Evolutionary conservation across 345 rosid genomes (phyloP).

Genomic region (Acer negundo): DNA sequence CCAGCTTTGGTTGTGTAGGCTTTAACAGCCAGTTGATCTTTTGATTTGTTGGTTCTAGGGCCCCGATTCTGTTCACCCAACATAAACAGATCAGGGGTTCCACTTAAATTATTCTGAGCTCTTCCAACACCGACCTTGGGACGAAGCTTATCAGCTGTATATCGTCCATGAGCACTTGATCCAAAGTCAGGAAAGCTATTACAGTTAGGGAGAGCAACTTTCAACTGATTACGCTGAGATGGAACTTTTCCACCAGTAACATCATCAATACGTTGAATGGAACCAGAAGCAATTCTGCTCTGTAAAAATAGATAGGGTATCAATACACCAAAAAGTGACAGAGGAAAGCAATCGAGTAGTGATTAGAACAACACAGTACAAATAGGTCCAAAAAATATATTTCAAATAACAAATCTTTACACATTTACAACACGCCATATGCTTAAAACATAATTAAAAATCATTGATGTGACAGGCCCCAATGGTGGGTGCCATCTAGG

Average conservation of each 20-base stretch:
- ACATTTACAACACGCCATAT: not conserved
- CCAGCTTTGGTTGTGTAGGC: slow-evolving; percentile 69
- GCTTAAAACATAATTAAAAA: not conserved
- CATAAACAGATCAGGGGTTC: slow-evolving; percentile 35
- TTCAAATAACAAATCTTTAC: not conserved
- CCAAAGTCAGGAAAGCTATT: slow-evolving; percentile 49
- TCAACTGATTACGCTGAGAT: slow-evolving; percentile 44
- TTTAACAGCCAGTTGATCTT: slow-evolving; percentile 61
- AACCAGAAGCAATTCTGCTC: slow-evolving; percentile 60
- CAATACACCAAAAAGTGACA: slow-evolving; percentile 11
- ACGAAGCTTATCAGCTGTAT: slow-evolving; percentile 44
- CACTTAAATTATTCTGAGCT: slow-evolving; percentile 35
- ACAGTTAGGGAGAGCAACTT: slow-evolving; percentile 37
- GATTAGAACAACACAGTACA: not conserved
- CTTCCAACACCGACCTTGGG: slow-evolving; percentile 48
- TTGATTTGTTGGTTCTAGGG: slow-evolving; percentile 54
- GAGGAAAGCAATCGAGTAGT: not conserved
- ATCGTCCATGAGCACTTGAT: slow-evolving; percentile 38
- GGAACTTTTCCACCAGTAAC: slow-evolving; percentile 48
- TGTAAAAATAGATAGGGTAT: slow-evolving; percentile 31
- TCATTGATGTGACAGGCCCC: not conserved
- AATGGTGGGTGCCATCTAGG: not conserved
- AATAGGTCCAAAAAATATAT: not conserved
- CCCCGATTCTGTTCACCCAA: slow-evolving; percentile 63
- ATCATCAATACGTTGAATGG: slow-evolving; percentile 40